Evolutionary conservation across 768 basidiomycete species (phyloP), one percentile per base, ranked within the genome.

Genomic region (Russula compacta): DNA sequence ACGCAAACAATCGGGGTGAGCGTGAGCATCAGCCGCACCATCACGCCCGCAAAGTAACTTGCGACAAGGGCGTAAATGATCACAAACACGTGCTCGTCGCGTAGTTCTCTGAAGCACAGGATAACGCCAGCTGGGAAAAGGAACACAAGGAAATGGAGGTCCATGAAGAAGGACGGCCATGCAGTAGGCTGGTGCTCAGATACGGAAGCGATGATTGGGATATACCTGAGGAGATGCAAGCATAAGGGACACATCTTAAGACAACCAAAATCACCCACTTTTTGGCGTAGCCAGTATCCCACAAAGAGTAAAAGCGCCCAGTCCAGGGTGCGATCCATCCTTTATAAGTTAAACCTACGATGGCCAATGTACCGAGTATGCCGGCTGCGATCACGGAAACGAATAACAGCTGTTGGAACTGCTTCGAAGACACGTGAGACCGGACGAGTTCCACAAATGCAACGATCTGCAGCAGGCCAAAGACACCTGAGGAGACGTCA

Each of bases 81-180:
- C 68, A 99, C 91, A 72, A 99, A 99, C 65, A 99, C 78, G 70
- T 99, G 97, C 70, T 98, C 97, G 71, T 99, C 97, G 33, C 92
- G 84, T 21, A 99, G 80, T 69, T 95, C 82, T 62, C 84, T 84
- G 91, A 98, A 98, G 75, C 93, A 97, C 50, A 97, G 76, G 69
- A 90, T 78, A 40, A 98, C 92, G 66, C 97, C 97, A 17, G 93
- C 95, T 3, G 97, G 97, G 84, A 99, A 99, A 53, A 94, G 76
- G 83, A 94, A 98, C 65, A 98, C 89, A 71, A 99, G 86, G 81
- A 98, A 88, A 69, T 97, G 90, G 58, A 99, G 86, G 72, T 99
- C 97, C 88, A 98, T 98, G 79, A 95, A 98, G 82, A 98, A 98
- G 2, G 97, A 89, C 10, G 97, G 95, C 97, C 97, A 99, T 40